A percentile compares a stretch with the other conserved stretches of the same genome.
These are phyloP conservation scores for Populus alba DNA, from an alignment of 345 rosid genomes.

Conservation along the genomic window DNA sequence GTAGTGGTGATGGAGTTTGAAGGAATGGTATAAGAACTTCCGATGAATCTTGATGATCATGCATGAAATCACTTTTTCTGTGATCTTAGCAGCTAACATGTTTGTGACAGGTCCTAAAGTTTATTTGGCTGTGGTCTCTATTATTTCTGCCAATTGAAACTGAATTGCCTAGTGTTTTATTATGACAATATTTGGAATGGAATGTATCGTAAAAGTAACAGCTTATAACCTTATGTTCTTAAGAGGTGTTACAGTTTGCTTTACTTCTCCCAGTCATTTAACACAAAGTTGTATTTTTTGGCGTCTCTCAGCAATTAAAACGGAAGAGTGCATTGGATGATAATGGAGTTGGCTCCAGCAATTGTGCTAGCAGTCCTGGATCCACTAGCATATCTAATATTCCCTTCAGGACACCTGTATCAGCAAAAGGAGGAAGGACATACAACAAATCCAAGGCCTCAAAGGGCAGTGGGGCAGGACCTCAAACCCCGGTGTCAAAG, in stretches of 20 bases:
- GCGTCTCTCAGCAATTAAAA: conserved; percentile 51
- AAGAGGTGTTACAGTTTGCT: background rate
- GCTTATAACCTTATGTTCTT: background rate
- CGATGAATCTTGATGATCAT: background rate
- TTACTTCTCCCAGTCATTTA: conserved; percentile 8
- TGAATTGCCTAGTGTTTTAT: background rate
- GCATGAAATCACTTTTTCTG: background rate
- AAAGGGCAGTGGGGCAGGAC: conserved; percentile 54
- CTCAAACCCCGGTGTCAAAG: conserved; percentile 69
- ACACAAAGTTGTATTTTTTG: conserved; percentile 10
- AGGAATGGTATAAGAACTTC: background rate
- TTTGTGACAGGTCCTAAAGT: background rate
- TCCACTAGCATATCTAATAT: conserved; percentile 37
- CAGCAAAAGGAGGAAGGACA: conserved; percentile 64
- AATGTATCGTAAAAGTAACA: background rate
- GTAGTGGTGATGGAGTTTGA: background rate
- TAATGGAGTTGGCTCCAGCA: conserved; percentile 41
- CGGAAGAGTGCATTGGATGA: conserved; percentile 47
- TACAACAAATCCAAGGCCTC: conserved; percentile 55
- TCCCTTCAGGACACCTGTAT: conserved; percentile 70
- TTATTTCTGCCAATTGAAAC: background rate
- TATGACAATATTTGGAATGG: background rate
- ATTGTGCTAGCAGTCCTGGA: conserved; percentile 50
- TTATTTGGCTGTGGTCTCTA: background rate
- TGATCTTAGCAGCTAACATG: background rate